Evolutionary conservation across 2,329 filamentous ascomycete genomes (phyloP), one percentile per base, ranked within the genome.

Genomic region (Monosporascus sp.): DNA sequence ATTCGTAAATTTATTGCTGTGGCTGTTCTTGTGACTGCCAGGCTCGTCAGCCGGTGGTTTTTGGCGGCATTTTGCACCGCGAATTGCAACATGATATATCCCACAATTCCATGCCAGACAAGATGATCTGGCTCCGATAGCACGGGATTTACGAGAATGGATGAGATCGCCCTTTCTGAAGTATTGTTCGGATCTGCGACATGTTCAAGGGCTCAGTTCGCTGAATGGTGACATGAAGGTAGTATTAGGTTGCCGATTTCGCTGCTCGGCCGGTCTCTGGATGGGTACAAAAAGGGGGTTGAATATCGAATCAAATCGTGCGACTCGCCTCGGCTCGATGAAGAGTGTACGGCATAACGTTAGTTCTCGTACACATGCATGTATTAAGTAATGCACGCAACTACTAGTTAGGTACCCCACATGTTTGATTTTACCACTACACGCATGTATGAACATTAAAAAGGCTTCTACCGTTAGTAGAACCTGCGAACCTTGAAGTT

Each of bases 41-140:
- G 37, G 45, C 49, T 54, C 44, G 56, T 68, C 62, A 68, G 59
- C 59, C 64, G 59, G 56, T 67, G 17, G 64, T 59, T 59, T 59
- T 62, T 71, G 65, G 74, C 71, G 71, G 71, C 70, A 70, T 71
- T 69, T 65, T 73, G 75, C 72, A 76, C 72, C 66, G 70, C 72
- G 69, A 70, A 66, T 68, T 70, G 70, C 64, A 70, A 68, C 76
- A 79, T 79, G 65, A 31, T 46, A 46, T 46, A 17, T 46, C 68
- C 70, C 64, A 59, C 60, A 59, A 54, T 63, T 68, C 67, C 67
- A 69, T 69, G 57, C 65, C 64, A 66, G 53, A 57, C 41, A 49
- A 52, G 54, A 14, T 5, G 31, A 34, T 34, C 31, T 34, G 31
- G 31, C 31, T 34, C 9, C 31, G 31, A 34, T 14, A 34, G 31